Conservation (phyloP, 116 monocot genomes). For the Dioscorea cayenensis region DNA sequence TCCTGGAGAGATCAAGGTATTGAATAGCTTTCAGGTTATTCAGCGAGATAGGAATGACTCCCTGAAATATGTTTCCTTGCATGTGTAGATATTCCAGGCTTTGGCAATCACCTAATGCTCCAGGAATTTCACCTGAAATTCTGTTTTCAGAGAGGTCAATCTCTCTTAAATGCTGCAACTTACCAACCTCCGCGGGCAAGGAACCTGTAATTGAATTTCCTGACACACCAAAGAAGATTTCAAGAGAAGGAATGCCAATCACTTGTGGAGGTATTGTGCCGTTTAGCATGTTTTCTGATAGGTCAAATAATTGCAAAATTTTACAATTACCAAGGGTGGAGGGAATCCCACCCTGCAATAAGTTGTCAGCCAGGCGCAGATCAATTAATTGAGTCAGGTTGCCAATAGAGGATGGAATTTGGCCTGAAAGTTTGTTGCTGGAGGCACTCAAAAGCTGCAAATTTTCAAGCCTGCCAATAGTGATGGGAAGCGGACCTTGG, state of each 20-base stretch:
- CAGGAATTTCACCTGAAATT: slow-evolving; percentile 27
- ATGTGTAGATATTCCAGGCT: slow-evolving; percentile 17
- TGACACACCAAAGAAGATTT: not conserved
- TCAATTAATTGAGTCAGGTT: slow-evolving; percentile 3
- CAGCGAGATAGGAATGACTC: slow-evolving; percentile 23
- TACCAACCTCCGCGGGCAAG: slow-evolving; percentile 20
- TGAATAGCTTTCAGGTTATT: not conserved
- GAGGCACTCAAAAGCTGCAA: slow-evolving; percentile 4
- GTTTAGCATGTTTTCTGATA: not conserved
- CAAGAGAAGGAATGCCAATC: not conserved
- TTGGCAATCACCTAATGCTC: slow-evolving; percentile 6
- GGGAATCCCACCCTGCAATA: not conserved
- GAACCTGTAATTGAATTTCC: slow-evolving; percentile 10
- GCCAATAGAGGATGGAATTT: slow-evolving; percentile 23
- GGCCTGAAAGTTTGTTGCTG: slow-evolving; percentile 13
- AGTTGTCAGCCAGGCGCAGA: not conserved
- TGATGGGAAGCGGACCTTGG: slow-evolving; percentile 3
- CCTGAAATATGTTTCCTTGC: slow-evolving; percentile 20
- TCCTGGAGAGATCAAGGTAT: not conserved
- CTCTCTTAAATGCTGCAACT: not conserved
- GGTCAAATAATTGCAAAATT: not conserved
- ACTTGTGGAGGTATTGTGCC: not conserved
- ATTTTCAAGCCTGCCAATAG: slow-evolving; percentile 3
- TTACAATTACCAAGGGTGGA: not conserved
- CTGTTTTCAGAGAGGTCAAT: slow-evolving; percentile 17